Conservation (phyloP, 2,329 filamentous ascomycete species). For the Coniochaeta sp. region DNA sequence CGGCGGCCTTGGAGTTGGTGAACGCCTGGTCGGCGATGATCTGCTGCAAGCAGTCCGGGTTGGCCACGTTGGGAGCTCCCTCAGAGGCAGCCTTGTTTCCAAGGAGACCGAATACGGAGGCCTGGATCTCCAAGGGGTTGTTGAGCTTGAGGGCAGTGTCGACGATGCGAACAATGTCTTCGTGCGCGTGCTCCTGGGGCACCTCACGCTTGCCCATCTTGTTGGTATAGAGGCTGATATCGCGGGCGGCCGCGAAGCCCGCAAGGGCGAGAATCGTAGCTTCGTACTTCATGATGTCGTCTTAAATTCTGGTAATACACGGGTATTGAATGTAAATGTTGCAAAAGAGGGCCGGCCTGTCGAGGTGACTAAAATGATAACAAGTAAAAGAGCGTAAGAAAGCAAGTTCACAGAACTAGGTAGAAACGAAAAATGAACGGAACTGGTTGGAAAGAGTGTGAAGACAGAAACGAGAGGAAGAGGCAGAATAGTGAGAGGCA, state of each 20-base stretch:
- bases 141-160: constrained; percentile 30
- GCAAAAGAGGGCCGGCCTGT: constrained; percentile 19
- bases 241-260: constrained; percentile 22
- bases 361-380: constrained; percentile 9
- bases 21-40: constrained; percentile 52
- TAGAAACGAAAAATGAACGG: constrained; percentile 15
- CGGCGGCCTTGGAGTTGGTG: constrained; percentile 50
- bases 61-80: constrained; percentile 22
- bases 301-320: constrained; percentile 1
- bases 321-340: constrained; percentile 2
- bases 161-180: constrained; percentile 30
- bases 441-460: constrained; percentile 15
- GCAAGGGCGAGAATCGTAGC: constrained; percentile 20
- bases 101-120: constrained; percentile 42
- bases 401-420: constrained; percentile 22
- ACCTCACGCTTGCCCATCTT: constrained; percentile 35
- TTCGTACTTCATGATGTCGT: constrained; percentile 25
- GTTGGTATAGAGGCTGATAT: constrained; percentile 16
- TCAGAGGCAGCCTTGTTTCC: constrained; percentile 32
- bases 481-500: not conserved
- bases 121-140: constrained; percentile 41
- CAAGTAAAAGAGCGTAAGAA: constrained; percentile 15
- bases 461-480: constrained; percentile 6
- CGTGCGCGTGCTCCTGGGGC: constrained; percentile 44
- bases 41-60: constrained; percentile 54